These are phyloP conservation scores for Citrus cavaleriei DNA, from an alignment of 345 rosid genomes.

Conservation along the genomic window DNA sequence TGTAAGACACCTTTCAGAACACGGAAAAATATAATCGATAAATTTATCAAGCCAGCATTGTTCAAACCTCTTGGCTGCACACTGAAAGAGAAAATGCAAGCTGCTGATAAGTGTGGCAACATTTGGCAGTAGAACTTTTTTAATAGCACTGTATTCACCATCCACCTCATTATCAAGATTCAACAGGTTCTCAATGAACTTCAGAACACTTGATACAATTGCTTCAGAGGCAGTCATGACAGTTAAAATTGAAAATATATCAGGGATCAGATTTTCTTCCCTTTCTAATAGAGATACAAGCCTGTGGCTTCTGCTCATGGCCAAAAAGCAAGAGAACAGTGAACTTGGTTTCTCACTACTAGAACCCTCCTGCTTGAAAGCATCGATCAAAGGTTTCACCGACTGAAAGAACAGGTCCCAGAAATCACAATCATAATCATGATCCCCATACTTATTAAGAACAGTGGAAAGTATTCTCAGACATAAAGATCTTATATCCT, in stretches of 20 bases:
- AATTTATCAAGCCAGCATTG: slow-evolving; percentile 3
- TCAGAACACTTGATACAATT: slow-evolving; percentile 56
- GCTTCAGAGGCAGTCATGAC: slow-evolving; percentile 80
- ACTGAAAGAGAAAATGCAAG: slow-evolving; percentile 61
- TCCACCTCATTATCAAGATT: slow-evolving; percentile 56
- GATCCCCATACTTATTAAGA: slow-evolving; percentile 75
- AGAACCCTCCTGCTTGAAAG: slow-evolving; percentile 86
- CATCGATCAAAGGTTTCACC: slow-evolving; percentile 59
- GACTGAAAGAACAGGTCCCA: slow-evolving; percentile 88
- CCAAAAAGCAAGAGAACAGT: slow-evolving; percentile 78
- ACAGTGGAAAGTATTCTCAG: slow-evolving; percentile 65
- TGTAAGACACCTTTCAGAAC: neutral
- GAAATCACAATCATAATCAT: slow-evolving; percentile 65
- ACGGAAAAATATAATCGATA: neutral
- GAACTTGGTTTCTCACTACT: slow-evolving; percentile 95
- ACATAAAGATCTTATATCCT: slow-evolving; percentile 80
- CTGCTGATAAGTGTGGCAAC: slow-evolving; percentile 56
- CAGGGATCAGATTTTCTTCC: slow-evolving; percentile 68
- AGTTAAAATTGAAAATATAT: slow-evolving; percentile 72
- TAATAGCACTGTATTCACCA: slow-evolving; percentile 39
- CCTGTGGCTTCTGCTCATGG: slow-evolving; percentile 78
- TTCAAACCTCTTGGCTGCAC: slow-evolving; percentile 62
- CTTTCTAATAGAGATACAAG: slow-evolving; percentile 58
- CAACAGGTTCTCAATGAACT: slow-evolving; percentile 77
- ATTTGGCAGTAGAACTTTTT: slow-evolving; percentile 49